These are phyloP conservation scores for Plasmodium yoelii DNA, from an alignment of 169 alveolate genomes.

Conservation along the genomic window DNA sequence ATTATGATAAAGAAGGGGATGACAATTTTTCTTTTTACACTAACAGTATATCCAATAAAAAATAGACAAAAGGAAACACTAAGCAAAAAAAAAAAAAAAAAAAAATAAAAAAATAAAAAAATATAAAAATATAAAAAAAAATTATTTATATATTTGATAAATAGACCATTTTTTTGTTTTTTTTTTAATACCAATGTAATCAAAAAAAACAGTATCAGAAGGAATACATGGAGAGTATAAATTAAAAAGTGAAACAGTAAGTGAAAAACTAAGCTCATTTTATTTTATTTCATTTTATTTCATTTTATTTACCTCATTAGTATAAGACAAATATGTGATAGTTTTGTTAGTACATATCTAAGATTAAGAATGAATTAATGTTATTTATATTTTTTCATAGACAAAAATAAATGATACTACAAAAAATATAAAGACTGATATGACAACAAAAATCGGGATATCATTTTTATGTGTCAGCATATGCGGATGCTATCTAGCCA, in stretches of 20 bases:
- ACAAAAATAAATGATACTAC: constrained; percentile 4
- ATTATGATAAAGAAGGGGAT: not conserved
- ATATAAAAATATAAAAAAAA: too few relatives aligned
- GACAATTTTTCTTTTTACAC: constrained; percentile 28
- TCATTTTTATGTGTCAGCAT: constrained; percentile 37
- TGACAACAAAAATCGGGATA: constrained; percentile 16
- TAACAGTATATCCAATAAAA: constrained; percentile 7
- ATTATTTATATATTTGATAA: not conserved
- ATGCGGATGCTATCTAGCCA: constrained; percentile 30
- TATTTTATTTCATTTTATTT: too few relatives aligned
- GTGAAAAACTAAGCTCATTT: not conserved
- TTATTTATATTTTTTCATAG: constrained; percentile 1
- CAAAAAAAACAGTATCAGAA: constrained; percentile 30
- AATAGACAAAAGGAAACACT: too few relatives aligned
- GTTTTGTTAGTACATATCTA: not conserved
- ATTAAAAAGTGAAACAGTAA: constrained; percentile 42
- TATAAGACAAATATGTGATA: not conserved
- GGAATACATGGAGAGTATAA: constrained; percentile 56
- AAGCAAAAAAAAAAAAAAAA: not conserved
- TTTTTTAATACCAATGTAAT: not conserved
- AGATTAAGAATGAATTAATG: not conserved
- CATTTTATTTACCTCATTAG: not conserved
- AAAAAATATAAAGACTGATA: constrained; percentile 1
- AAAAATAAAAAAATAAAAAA: constrained; percentile 4
- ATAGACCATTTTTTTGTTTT: not conserved